Evolutionary conservation across 306 rosid species (phyloP).

Genomic region (Bauhinia variegata): DNA sequence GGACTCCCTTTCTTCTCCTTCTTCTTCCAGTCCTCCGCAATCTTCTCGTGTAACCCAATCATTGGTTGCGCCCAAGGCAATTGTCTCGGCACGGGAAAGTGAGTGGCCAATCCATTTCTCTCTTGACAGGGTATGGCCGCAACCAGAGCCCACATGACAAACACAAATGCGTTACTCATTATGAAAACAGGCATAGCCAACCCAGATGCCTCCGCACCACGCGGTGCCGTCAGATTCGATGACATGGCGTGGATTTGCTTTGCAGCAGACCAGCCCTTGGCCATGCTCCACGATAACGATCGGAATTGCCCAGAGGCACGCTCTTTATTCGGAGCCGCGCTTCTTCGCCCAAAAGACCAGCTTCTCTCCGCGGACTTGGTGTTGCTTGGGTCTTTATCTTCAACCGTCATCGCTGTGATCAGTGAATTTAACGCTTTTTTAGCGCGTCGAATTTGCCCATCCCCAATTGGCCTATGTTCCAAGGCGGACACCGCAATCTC

Average conservation of each 20-base stretch:
- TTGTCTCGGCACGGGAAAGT: slow-evolving; percentile 58
- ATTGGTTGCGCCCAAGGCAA: slow-evolving; percentile 77
- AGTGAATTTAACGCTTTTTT: slow-evolving; percentile 70
- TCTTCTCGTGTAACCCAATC: slow-evolving; percentile 76
- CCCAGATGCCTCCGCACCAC: slow-evolving; percentile 64
- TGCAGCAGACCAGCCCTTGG: slow-evolving; percentile 83
- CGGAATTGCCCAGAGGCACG: slow-evolving; percentile 46
- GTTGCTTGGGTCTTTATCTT: slow-evolving; percentile 57
- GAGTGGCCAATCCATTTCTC: slow-evolving; percentile 64
- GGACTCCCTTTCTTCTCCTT: slow-evolving; percentile 81
- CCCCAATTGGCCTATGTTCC: slow-evolving; percentile 68
- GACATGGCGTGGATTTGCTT: slow-evolving; percentile 85
- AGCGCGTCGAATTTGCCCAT: slow-evolving; percentile 87
- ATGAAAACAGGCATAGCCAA: slow-evolving; percentile 67
- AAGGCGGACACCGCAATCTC: slow-evolving; percentile 74
- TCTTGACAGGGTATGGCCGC: slow-evolving; percentile 93
- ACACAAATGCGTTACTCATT: slow-evolving; percentile 60
- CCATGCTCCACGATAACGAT: slow-evolving; percentile 68
- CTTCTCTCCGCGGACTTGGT: slow-evolving; percentile 63
- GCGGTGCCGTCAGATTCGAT: slow-evolving; percentile 63
- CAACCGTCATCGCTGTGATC: slow-evolving; percentile 54
- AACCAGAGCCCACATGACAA: slow-evolving; percentile 83
- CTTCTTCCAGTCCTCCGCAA: slow-evolving; percentile 92
- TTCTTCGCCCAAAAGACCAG: slow-evolving; percentile 80
- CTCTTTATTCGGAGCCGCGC: slow-evolving; percentile 39